A percentile compares a stretch with the other conserved stretches of the same genome.
These are phyloP conservation scores for Aspergillus phoenicis DNA, from an alignment of 2,329 filamentous ascomycete genomes.

Conservation along the genomic window DNA sequence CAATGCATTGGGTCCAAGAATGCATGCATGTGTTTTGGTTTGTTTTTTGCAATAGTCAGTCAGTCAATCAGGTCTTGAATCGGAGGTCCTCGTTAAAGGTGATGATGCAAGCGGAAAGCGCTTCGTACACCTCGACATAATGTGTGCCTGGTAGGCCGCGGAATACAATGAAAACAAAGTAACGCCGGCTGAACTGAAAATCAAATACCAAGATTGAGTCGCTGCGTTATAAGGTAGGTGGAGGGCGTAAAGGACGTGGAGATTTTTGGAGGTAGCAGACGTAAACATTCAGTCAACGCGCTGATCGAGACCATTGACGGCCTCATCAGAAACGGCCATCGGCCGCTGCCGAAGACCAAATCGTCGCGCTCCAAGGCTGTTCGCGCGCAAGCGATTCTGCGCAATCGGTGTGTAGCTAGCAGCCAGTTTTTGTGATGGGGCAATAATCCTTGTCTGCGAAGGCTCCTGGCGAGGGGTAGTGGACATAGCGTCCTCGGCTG, in stretches of 20 bases:
- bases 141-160: constrained; percentile 2
- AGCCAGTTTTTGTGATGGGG: constrained; percentile 39
- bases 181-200: constrained; percentile 27
- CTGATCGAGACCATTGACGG: constrained; percentile 32
- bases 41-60: background rate
- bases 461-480: constrained; percentile 25
- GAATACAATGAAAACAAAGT: constrained; percentile 7
- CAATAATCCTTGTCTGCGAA: constrained; percentile 37
- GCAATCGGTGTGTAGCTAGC: constrained; percentile 44
- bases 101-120: constrained; percentile 3
- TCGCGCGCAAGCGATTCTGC: constrained; percentile 39
- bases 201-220: constrained; percentile 25
- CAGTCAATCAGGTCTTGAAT: constrained; percentile 5
- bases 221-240: constrained; percentile 27
- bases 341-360: constrained; percentile 38
- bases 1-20: constrained; percentile 1
- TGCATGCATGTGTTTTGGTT: background rate
- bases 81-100: constrained; percentile 7
- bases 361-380: constrained; percentile 40
- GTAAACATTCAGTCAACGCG: constrained; percentile 32
- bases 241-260: constrained; percentile 18
- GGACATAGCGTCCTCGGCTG: constrained; percentile 24
- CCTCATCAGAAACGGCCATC: constrained; percentile 28
- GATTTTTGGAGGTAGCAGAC: constrained; percentile 12
- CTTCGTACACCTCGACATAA: constrained; percentile 1